Base-by-base conservation (phyloP, 495 filamentous ascomycete genomes). In the Ascodesmis nigricans region DNA sequence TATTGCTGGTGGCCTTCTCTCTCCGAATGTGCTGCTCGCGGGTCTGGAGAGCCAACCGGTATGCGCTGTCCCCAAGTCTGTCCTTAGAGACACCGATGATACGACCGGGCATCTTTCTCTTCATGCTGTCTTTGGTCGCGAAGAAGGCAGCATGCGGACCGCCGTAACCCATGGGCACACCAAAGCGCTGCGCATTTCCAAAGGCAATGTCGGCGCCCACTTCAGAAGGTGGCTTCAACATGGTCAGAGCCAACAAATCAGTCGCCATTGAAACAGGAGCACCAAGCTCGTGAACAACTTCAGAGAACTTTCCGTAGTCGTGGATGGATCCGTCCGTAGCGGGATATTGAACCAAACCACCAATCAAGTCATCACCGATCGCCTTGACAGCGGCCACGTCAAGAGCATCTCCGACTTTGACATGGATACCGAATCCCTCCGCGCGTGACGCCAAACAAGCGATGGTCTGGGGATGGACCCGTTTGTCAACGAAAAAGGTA, bases 1-100 rank as follows among this genome's bases (percentile, higher is more conserved):
- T 91, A 55, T 97, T 97, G 62, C 82, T 92, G 4, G 87, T 97
- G 1, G 87, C 87, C 66, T 97, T 97, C 56, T 97, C 87, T 47
- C 87, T 68, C 45, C 87, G 66, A 54, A 97, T 97, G 52, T 97
- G 87, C 56, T 97, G 87, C 58, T 97, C 87, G 50, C 87, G 62
- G 8, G 87, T 97, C 58, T 97, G 87, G 28, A 97, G 58, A 15
- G 87, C 78, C 49, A 97, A 58, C 49, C 87, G 62, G 43, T 87
- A 71, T n/a, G 87, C 87, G 9, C 65, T 69, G 41, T 78, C 68
- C 5, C 87, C 87, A 5, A 83, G 59, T 35, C 87, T 64, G 49
- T 97, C 87, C 56, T 90, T 91, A 24, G 87, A 91, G 0, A 95
- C 69, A 42, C 87, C 87, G 35, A 97, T 72, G 18, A 97, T 58